These are phyloP conservation scores for Aspergillus ruber DNA, from an alignment of 2,329 filamentous ascomycete species.

Conservation along the genomic window DNA sequence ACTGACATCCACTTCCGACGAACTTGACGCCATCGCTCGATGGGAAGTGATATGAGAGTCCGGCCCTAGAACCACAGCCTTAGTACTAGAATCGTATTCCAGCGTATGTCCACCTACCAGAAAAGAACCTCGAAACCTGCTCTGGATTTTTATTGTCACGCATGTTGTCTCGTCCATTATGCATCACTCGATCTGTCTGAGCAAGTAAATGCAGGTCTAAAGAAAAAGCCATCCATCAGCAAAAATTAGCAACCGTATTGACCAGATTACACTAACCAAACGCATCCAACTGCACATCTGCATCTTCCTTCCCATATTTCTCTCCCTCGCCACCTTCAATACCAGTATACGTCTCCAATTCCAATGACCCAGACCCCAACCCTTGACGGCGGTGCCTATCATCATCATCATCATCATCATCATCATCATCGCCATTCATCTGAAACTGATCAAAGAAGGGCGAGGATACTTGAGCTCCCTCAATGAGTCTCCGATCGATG, in stretches of 20 bases:
- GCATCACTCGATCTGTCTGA: conserved; percentile 17
- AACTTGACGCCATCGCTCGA: conserved; percentile 20
- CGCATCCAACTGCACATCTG: conserved; percentile 37
- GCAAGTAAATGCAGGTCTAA: conserved; percentile 35
- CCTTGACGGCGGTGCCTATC: not conserved
- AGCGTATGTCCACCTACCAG: conserved; percentile 16
- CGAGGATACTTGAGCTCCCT: conserved; percentile 14
- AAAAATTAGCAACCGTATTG: not conserved
- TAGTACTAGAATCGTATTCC: not conserved
- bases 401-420: not conserved
- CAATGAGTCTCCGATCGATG: conserved; percentile 18
- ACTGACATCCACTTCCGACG: conserved; percentile 17
- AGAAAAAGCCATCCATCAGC: not conserved
- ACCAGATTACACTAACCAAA: conserved; percentile 38
- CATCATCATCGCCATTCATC: not conserved
- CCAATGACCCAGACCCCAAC: not conserved
- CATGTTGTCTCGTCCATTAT: not conserved
- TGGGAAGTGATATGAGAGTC: conserved; percentile 15
- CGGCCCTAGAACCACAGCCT: conserved; percentile 7
- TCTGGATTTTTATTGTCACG: conserved; percentile 2
- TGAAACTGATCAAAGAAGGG: conserved; percentile 2
- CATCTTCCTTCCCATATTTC: not conserved
- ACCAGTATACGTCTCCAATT: not conserved
- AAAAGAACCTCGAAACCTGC: conserved; percentile 24
- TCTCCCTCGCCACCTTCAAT: not conserved